phyloP scores from a whole-genome alignment of 73 alveolate genomes.

The Diophrys appendiculata region DNA sequence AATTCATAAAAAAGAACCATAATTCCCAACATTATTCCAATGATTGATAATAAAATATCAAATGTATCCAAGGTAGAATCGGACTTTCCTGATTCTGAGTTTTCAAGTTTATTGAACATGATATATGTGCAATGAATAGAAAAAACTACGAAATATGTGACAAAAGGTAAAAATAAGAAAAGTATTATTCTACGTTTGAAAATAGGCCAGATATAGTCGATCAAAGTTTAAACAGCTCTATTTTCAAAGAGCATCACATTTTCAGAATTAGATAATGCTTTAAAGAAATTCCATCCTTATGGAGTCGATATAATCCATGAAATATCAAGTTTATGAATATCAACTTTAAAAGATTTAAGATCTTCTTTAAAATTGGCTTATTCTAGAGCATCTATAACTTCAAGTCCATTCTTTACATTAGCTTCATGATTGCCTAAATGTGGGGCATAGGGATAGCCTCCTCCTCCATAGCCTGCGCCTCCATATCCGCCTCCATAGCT shows the following conservation, averaged over 20 bases:
- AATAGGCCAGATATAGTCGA: not conserved
- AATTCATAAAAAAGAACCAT: not conserved
- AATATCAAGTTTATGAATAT: too few relatives aligned
- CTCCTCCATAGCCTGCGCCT: too few relatives aligned
- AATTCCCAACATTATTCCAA: not conserved
- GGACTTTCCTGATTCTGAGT: not conserved
- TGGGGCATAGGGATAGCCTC: too few relatives aligned
- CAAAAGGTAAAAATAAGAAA: not conserved
- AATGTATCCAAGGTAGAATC: too few relatives aligned
- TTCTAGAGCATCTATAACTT: too few relatives aligned
- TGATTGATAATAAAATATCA: not conserved
- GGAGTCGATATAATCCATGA: not conserved
- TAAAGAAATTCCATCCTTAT: not conserved
- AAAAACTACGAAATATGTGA: not conserved
- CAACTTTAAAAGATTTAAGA: too few relatives aligned
- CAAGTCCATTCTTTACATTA: too few relatives aligned
- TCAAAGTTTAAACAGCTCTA: not conserved
- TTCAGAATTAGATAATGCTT: not conserved
- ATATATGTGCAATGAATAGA: not conserved
- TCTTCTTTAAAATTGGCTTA: too few relatives aligned
- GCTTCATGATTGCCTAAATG: too few relatives aligned
- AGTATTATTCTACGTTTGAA: too few relatives aligned
- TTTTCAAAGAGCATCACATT: not conserved
- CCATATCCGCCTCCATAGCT: too few relatives aligned
- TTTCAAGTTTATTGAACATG: too few relatives aligned